Conservation (phyloP, 176 grass and related monocot genomes). For the Rhynchospora tenuis region DNA sequence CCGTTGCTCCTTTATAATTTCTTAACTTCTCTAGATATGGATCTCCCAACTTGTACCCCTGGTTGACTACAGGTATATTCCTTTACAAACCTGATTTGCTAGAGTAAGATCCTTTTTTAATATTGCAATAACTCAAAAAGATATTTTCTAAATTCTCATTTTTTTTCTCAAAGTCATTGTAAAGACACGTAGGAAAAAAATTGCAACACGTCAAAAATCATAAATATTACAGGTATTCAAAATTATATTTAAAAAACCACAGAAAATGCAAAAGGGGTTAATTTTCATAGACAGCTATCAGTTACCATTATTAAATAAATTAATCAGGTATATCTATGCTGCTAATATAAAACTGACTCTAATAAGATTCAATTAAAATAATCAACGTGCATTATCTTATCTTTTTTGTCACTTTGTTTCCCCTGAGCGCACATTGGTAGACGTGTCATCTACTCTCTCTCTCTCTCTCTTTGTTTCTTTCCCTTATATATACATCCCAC, state of each 20-base stretch:
- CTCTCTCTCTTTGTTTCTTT: background rate
- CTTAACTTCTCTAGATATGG: background rate
- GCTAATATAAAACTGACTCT: background rate
- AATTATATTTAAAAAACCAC: no score
- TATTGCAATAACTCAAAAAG: no score
- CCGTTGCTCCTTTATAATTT: background rate
- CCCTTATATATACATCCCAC: background rate
- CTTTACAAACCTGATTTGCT: background rate
- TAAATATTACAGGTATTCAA: background rate
- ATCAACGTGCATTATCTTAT: background rate
- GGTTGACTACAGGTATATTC: background rate
- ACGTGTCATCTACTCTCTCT: conserved; percentile 17
- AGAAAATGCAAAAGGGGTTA: background rate
- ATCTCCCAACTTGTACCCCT: background rate
- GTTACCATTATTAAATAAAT: background rate
- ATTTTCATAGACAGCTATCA: background rate
- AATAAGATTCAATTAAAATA: background rate
- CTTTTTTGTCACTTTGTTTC: conserved; percentile 23
- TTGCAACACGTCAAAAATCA: background rate
- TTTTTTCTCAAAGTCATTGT: background rate
- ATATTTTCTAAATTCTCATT: no score
- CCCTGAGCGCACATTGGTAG: background rate
- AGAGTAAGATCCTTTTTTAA: background rate
- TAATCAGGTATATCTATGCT: conserved; percentile 1
- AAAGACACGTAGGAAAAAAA: background rate